A percentile compares a stretch with the other conserved stretches of the same genome.
Conservation (phyloP, 1,139 yeast species). For the Yamadazyma sp. region DNA sequence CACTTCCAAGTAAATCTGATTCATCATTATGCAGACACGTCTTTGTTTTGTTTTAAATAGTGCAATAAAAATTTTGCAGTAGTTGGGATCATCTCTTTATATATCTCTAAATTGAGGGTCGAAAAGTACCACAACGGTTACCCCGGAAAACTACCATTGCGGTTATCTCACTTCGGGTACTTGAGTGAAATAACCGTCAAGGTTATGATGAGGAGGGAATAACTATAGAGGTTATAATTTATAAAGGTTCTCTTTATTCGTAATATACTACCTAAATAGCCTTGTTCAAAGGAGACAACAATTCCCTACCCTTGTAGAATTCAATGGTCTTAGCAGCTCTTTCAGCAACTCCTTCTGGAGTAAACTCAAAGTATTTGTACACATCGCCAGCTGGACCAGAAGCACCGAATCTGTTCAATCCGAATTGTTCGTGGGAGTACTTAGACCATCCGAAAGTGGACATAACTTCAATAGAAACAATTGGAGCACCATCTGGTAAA, state of each 20-base stretch:
- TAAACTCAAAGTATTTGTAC: slow-evolving; percentile 85
- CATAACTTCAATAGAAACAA: slow-evolving; percentile 92
- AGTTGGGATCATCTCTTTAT: too few relatives aligned
- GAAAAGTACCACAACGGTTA: background rate
- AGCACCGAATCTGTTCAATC: slow-evolving; percentile 95
- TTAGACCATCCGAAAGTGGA: slow-evolving; percentile 91
- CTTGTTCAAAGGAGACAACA: slow-evolving; percentile 32
- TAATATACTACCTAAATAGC: too few relatives aligned
- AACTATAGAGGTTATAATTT: too few relatives aligned
- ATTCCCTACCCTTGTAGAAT: slow-evolving; percentile 76
- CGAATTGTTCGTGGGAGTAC: slow-evolving; percentile 96
- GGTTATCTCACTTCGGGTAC: background rate
- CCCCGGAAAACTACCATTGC: too few relatives aligned
- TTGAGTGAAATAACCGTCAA: too few relatives aligned
- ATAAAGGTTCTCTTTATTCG: too few relatives aligned
- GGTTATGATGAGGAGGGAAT: too few relatives aligned
- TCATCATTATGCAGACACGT: background rate
- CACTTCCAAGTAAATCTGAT: slow-evolving; percentile 48
- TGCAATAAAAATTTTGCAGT: background rate
- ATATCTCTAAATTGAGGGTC: background rate
- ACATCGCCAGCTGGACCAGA: slow-evolving; percentile 89
- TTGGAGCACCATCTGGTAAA: slow-evolving; percentile 93
- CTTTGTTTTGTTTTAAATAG: slow-evolving; percentile 1
- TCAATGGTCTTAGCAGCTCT: slow-evolving; percentile 80
- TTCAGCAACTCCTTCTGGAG: slow-evolving; percentile 88